Conservation (phyloP, 2,329 filamentous ascomycete genomes). For the Xylariales sp. region DNA sequence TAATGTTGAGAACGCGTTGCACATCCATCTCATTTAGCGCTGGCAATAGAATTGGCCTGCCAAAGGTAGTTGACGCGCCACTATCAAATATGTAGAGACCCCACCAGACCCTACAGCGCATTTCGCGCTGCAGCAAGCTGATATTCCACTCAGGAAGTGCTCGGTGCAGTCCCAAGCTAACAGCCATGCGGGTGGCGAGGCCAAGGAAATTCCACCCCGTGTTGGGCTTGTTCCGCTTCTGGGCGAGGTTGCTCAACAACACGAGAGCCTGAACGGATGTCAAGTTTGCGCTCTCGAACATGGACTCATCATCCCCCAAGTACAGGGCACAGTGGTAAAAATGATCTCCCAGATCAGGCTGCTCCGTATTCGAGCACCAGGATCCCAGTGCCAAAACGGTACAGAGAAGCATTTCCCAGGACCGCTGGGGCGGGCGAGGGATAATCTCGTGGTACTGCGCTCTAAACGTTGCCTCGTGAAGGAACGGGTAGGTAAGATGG, state of each 20-base stretch:
- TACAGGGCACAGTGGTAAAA: constrained; percentile 24
- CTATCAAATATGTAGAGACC: constrained; percentile 39
- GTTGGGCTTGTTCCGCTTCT: constrained; percentile 43
- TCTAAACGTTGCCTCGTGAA: constrained; percentile 41
- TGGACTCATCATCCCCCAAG: constrained; percentile 20
- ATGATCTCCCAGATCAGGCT: constrained; percentile 22
- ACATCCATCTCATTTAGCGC: constrained; percentile 25
- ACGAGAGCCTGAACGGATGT: constrained; percentile 25
- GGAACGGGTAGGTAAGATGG: constrained; percentile 38
- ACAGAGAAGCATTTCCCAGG: constrained; percentile 30
- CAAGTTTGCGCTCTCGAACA: constrained; percentile 28
- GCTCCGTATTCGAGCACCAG: constrained; percentile 26
- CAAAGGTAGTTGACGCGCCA: constrained; percentile 41
- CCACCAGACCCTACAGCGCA: constrained; percentile 37
- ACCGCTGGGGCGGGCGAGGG: constrained; percentile 20
- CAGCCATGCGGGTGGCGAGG: constrained; percentile 40
- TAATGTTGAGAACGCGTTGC: constrained; percentile 21
- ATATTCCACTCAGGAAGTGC: constrained; percentile 31
- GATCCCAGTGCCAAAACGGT: constrained; percentile 33
- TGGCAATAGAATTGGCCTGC: constrained; percentile 22
- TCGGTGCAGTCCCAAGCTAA: constrained; percentile 40
- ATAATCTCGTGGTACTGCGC: constrained; percentile 28
- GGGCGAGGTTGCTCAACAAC: constrained; percentile 34
- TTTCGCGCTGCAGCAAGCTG: constrained; percentile 29
- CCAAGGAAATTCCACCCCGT: constrained; percentile 44